Conservation (phyloP, 306 rosid species). For the Boehmeria nivea region DNA sequence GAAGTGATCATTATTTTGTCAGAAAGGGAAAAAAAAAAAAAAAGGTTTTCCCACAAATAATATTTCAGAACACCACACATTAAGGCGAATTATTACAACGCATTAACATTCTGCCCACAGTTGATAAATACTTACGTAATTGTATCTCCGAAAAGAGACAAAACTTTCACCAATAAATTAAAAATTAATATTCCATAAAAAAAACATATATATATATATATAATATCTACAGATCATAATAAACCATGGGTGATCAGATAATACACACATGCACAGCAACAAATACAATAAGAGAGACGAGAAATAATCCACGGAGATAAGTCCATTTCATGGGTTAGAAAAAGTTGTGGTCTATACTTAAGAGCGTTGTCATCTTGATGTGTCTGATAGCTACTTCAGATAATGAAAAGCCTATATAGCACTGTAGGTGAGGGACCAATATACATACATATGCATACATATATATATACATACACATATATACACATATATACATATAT, state of each 20-base stretch:
- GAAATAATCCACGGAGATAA: slow-evolving; percentile 34
- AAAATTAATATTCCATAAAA: too few relatives aligned
- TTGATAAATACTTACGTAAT: too few relatives aligned
- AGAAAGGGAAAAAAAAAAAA: not conserved
- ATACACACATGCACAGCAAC: not conserved
- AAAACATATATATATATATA: too few relatives aligned
- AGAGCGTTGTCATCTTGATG: slow-evolving; percentile 45
- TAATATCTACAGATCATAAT: too few relatives aligned
- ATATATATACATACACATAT: not conserved
- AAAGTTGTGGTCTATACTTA: slow-evolving; percentile 51
- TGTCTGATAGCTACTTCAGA: slow-evolving; percentile 39
- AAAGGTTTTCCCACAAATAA: too few relatives aligned
- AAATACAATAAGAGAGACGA: not conserved
- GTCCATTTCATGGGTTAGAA: slow-evolving; percentile 34
- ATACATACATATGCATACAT: not conserved
- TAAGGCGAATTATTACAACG: too few relatives aligned
- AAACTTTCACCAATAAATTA: too few relatives aligned
- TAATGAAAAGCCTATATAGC: slow-evolving; percentile 31
- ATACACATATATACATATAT: not conserved
- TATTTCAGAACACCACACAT: too few relatives aligned
- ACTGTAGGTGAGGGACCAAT: slow-evolving; percentile 60
- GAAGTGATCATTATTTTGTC: not conserved
- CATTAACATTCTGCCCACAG: too few relatives aligned
- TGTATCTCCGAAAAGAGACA: too few relatives aligned
- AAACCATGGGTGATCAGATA: not conserved